Evolutionary conservation across 1,284 basidiomycete genomes (phyloP), one percentile per base, ranked within the genome.

Genomic region (Cerioporus squamosus): DNA sequence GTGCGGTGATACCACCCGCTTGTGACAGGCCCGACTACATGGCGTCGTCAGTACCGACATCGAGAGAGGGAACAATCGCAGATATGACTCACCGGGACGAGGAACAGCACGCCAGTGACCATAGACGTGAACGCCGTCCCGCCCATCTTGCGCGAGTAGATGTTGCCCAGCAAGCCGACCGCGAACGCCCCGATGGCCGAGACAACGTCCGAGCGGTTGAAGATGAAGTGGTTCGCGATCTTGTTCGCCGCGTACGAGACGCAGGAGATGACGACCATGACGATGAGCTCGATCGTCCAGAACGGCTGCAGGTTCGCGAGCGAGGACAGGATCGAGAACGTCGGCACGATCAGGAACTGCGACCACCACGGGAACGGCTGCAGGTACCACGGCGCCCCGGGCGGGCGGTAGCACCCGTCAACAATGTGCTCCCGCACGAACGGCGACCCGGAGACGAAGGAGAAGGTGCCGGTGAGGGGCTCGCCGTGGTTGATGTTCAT

Each of bases 81-180:
- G 9, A 5, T 3, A 40, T 75, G 12, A 69, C 90, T 71, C 67
- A 92, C 88, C 17, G 91, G 92, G 36, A 94, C 90, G 60, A 94
- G 77, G 76, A 94, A 93, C 63, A 93, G 74, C 15, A 95, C 91
- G 51, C 93, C 93, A 4, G 91, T 90, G 29, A 93, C 91, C 91
- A 94, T 95, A 5, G 88, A 88, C 5, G 92, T 93, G 74, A 95
- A 95, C 23, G 93, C 93, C 4, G 93, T 94, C 10, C 93, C 93
- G n/a, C 89, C 85, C 82, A 93, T 91, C 68, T 86, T 85, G 55
- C 93, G 79, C 56, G 93, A 94, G 72, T 95, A 95, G 1, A 90
- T 74, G 68, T 95, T 95, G 1, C 93, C 93, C 23, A 95, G 78
- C 31, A 94, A 66, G 33, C 91, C 90, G 43, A 94, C 88, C 8